Conservation (phyloP, 441 rosid species). For the Pelargonium citronellum region DNA sequence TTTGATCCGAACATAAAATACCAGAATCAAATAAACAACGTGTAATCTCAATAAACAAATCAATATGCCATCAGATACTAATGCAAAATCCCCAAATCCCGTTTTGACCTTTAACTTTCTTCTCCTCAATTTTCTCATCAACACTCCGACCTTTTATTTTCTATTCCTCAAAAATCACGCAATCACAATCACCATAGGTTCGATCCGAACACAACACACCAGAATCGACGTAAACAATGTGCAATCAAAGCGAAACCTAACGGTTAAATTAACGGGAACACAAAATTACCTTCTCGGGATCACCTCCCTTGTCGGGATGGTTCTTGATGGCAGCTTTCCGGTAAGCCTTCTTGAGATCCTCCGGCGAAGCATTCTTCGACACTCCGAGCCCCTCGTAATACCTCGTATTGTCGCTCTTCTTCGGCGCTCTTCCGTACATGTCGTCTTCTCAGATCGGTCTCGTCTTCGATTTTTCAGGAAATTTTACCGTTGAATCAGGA, state of each 20-base stretch:
- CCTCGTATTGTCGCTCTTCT: constrained; percentile 28
- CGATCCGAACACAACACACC: background rate
- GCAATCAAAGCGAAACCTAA: background rate
- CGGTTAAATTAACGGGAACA: no score
- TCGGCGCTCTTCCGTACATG: constrained; percentile 29
- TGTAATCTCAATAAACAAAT: no score
- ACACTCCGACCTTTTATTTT: no score
- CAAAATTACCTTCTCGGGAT: constrained; percentile 26
- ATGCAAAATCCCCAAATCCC: no score
- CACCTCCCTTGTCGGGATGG: constrained; percentile 31
- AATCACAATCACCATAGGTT: background rate
- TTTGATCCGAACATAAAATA: background rate
- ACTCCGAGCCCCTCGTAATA: constrained; percentile 26
- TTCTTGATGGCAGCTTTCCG: constrained; percentile 30
- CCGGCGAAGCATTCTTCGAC: constrained; percentile 26
- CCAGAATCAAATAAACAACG: background rate
- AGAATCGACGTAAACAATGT: background rate
- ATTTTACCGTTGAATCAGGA: no score
- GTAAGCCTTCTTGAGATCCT: constrained; percentile 28
- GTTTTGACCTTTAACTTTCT: no score
- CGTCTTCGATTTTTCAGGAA: background rate
- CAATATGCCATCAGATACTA: no score
- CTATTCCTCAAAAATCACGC: background rate
- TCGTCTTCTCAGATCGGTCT: background rate
- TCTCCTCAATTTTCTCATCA: no score